Evolutionary conservation across 176 grass and related monocot genomes (phyloP).

Genomic region (Carex scoparia): DNA sequence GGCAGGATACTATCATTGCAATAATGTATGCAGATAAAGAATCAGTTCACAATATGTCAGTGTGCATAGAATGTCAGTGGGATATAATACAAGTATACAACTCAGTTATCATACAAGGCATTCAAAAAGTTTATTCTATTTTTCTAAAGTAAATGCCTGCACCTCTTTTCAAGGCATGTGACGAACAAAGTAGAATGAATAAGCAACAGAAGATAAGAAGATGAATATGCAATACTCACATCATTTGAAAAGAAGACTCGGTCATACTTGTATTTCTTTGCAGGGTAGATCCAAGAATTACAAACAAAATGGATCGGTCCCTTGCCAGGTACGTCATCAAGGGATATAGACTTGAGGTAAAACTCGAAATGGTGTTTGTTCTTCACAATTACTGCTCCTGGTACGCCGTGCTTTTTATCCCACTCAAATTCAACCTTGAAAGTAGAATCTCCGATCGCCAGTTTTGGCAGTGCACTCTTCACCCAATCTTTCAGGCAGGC

Average conservation of each 20-base stretch:
- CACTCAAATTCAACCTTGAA: slow-evolving; percentile 51
- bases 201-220: background rate
- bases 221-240: slow-evolving; percentile 27
- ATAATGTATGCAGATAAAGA: too few species aligned
- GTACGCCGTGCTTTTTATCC: slow-evolving; percentile 48
- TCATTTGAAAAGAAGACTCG: slow-evolving; percentile 75
- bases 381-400: slow-evolving; percentile 56
- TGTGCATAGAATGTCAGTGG: background rate
- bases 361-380: slow-evolving; percentile 55
- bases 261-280: slow-evolving; percentile 34
- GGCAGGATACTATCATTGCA: background rate
- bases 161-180: background rate
- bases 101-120: background rate
- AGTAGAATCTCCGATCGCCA: slow-evolving; percentile 38
- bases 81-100: background rate
- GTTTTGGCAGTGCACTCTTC: slow-evolving; percentile 12
- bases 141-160: background rate
- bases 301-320: slow-evolving; percentile 48
- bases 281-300: slow-evolving; percentile 75
- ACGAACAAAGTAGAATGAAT: background rate
- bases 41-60: too few species aligned
- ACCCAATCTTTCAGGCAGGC: slow-evolving; percentile 54
- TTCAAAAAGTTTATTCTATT: background rate
- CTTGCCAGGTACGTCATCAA: slow-evolving; percentile 45
- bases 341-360: slow-evolving; percentile 63